Evolutionary conservation across 148 eudicot species (phyloP).

Genomic region (Rhododendron mucronatum): DNA sequence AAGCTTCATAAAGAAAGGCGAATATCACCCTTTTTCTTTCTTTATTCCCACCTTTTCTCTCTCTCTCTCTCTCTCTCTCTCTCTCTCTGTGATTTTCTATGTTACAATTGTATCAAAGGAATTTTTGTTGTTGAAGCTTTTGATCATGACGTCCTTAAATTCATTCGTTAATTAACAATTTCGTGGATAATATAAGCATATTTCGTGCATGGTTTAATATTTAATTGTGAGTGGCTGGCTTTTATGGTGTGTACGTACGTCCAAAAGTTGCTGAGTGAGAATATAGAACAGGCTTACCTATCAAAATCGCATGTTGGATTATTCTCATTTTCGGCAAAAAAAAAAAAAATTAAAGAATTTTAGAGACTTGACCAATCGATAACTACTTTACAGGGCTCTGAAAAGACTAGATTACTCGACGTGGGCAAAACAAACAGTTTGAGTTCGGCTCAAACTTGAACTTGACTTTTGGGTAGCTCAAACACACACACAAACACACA

Average conservation of each 20-base stretch:
- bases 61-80: no score
- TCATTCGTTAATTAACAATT: not conserved
- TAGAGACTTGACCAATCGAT: not conserved
- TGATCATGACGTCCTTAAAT: constrained; percentile 8
- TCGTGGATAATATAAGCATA: not conserved
- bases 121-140: not conserved
- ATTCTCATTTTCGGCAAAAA: no score
- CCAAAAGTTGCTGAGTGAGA: not conserved
- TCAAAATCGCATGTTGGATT: not conserved
- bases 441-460: no score
- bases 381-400: not conserved
- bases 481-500: no score
- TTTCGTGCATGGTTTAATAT: not conserved
- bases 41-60: not conserved
- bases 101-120: not conserved
- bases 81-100: not conserved
- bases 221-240: not conserved
- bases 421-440: not conserved
- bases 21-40: constrained; percentile 1
- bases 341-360: no score
- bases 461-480: no score
- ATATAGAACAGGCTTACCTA: not conserved
- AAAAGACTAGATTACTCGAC: not conserved
- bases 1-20: constrained; percentile 7
- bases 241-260: not conserved